Base-by-base conservation (phyloP, 2,329 filamentous ascomycete species). In the Fusarium palustre region DNA sequence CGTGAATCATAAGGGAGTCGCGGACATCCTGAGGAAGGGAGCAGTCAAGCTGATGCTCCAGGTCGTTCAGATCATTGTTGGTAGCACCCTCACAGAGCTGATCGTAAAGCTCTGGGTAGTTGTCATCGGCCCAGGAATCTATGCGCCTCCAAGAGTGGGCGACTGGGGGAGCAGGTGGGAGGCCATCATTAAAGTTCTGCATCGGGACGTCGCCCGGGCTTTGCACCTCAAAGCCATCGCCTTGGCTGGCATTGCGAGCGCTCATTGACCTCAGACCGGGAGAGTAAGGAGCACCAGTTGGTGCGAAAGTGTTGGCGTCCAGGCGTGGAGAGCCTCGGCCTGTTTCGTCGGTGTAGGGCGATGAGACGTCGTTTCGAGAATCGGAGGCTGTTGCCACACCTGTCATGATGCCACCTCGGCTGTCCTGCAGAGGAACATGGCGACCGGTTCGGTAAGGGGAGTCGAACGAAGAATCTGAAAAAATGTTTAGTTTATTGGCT, bases 1-100 rank as follows among this genome's bases (percentile, higher is more conserved):
- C 96, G 79, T 99, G 96, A 55, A 93, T 80, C 83, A 92, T 90
- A 74, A 97, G 83, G 3, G 96, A 98, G 75, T 99, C 94, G 73
- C 96, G 91, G 55, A 99, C 90, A 76, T 99, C 96, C 80, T 95
- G 90, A 18, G 96, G 96, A 42, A 99, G 86, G 30, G 94, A 95
- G 82, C 94, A 97, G 79, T 99, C 95, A 52, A 99, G 86, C 79
- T 97, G 92, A 80, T 98, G 94, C 82, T 99, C 96, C 55, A 99
- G 84, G 80, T 98, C 96, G 79, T 97, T 98, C 77, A 99, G 85
- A 77, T 99, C 96, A 81, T 99, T 99, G 76, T 89, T 86, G 7
- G 96, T 98, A 77, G 92, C 94, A 31, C 93, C 94, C 79, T 97
- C 94, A 78, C 95, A 92, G 34, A 99, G 84, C 79, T 99, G 94